Evolutionary conservation across 371 early-diverging fungal species (phyloP).

Genomic region (Circinella minor): DNA sequence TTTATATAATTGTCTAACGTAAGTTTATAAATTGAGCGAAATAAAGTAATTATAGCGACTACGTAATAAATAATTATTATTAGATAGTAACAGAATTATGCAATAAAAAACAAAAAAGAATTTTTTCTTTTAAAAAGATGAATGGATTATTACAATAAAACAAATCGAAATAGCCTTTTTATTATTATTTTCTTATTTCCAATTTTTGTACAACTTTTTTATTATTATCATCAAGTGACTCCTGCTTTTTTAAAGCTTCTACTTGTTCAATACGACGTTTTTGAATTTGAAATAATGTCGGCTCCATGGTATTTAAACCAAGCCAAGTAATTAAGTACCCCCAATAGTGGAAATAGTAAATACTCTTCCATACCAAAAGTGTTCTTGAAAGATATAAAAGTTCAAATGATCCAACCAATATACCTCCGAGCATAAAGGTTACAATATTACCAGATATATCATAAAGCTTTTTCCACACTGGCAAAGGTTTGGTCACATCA

Average conservation of each 20-base stretch:
- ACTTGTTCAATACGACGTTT: conserved; percentile 12
- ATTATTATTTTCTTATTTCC: too few relatives aligned
- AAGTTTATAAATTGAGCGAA: too few relatives aligned
- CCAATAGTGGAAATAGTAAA: conserved; percentile 60
- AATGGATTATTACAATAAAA: too few relatives aligned
- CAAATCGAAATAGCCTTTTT: too few relatives aligned
- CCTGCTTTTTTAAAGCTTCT: not conserved
- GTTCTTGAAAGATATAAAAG: conserved; percentile 60
- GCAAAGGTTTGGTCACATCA: conserved; percentile 24
- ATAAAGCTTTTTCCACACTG: conserved; percentile 54
- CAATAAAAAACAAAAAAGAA: too few relatives aligned
- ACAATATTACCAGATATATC: conserved; percentile 69
- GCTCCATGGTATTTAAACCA: conserved; percentile 19
- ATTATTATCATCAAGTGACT: too few relatives aligned
- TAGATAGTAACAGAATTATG: too few relatives aligned
- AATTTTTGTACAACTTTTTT: too few relatives aligned
- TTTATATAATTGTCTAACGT: too few relatives aligned
- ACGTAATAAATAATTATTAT: too few relatives aligned
- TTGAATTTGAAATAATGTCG: conserved; percentile 21
- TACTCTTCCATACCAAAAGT: conserved; percentile 59
- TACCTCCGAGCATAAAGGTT: conserved; percentile 71
- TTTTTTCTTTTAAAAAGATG: too few relatives aligned
- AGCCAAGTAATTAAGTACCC: conserved; percentile 36
- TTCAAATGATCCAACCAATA: conserved; percentile 76
- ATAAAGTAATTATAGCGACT: too few relatives aligned